Evolutionary conservation across 2,329 filamentous ascomycete genomes (phyloP).

Genomic region (Claviceps purpurea): DNA sequence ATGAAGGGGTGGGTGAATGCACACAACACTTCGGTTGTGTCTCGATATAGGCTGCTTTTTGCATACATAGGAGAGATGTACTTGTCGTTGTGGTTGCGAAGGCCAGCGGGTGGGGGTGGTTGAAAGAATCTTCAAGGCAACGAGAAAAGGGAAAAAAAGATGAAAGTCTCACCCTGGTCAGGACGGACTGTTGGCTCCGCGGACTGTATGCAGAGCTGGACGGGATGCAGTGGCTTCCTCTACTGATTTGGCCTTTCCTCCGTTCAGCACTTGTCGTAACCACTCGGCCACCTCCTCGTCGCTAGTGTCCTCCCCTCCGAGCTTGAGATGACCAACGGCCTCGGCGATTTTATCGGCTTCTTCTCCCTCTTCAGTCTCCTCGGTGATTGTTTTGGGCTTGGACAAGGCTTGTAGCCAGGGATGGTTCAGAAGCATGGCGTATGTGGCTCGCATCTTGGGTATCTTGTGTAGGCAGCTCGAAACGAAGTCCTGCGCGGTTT

Average conservation of each 20-base stretch:
- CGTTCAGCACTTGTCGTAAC: conserved; percentile 60
- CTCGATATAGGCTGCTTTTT: too few relatives aligned
- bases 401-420: conserved; percentile 70
- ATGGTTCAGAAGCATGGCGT: conserved; percentile 77
- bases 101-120: too few relatives aligned
- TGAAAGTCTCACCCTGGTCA: background rate
- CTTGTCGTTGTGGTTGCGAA: too few relatives aligned
- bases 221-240: conserved; percentile 40
- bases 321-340: conserved; percentile 29
- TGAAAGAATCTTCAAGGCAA: background rate
- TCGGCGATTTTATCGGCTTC: conserved; percentile 30
- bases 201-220: conserved; percentile 71
- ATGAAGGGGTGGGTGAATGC: too few relatives aligned
- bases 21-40: too few relatives aligned
- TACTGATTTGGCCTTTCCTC: conserved; percentile 35
- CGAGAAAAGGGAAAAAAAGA: background rate
- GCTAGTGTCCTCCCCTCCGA: conserved; percentile 28
- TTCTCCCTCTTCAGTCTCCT: conserved; percentile 53
- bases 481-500: conserved; percentile 75
- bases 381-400: conserved; percentile 61
- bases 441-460: conserved; percentile 83
- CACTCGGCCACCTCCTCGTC: conserved; percentile 79
- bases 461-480: conserved; percentile 83
- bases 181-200: conserved; percentile 32
- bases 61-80: too few relatives aligned